Evolutionary conservation across 257 asterid species (phyloP), one percentile per base, ranked within the genome.

Genomic region (Gentiana macrophylla): DNA sequence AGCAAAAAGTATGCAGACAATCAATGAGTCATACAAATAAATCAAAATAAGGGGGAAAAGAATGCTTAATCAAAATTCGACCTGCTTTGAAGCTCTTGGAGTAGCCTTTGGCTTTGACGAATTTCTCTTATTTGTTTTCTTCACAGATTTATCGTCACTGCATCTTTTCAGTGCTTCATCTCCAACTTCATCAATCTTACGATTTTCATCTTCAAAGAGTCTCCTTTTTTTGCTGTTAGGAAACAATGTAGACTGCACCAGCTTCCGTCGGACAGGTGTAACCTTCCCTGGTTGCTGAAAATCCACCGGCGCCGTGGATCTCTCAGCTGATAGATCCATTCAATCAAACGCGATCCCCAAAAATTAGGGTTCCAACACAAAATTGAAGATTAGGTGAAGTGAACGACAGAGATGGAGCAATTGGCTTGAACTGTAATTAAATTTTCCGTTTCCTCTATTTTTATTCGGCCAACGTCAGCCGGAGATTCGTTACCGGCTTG

Each of bases 231-330:
- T 60, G 53, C 62, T 49, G 62, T 63, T 80, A 4, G 92, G 82
- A 68, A 86, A 86, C 65, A 89, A 67, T 50, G 87, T 81, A 62
- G 87, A 68, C 35, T 89, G 95, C 52, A 86, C 93, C 62, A 86
- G 71, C 68, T 84, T 71, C 52, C 94, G 84, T 73, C 66, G 66
- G 46, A 32, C 79, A 41, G 67, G 72, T 51, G 57, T 69, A 67
- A 54, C 79, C 65, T 72, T 77, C 83, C 67, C 73, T 57, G 69
- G 76, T 38, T 51, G 61, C 46, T 10, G 61, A 55, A 32, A 50
- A 38, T 52, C 60, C 59, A 7, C 12, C 24, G 24, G 24, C 44
- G 58, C 47, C 11, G 57, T 8, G 4, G 59, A 11, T 33, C 47
- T 35, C 35, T 52, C 73, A 52, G 49, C 61, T 53, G 24, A 45